Evolutionary conservation across 148 eudicot genomes (phyloP).

Genomic region (Chenopodium suecicum): DNA sequence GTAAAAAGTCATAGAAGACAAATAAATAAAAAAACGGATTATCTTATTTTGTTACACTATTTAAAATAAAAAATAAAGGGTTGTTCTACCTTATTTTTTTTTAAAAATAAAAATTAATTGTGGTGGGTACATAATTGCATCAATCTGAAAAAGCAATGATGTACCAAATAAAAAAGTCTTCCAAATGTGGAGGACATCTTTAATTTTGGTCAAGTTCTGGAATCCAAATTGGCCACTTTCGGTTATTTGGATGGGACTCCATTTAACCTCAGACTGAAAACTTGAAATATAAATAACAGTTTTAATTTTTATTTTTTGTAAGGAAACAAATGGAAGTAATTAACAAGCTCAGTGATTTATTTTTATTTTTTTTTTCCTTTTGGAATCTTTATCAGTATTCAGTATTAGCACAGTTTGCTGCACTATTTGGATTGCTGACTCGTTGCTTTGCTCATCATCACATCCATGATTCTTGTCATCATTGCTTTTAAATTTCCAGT

Average conservation of each 20-base stretch:
- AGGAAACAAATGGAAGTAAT: too few relatives aligned
- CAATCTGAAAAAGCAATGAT: background rate
- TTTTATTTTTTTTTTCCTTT: background rate
- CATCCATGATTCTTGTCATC: background rate
- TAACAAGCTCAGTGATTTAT: too few relatives aligned
- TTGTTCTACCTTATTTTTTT: too few relatives aligned
- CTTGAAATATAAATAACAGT: too few relatives aligned
- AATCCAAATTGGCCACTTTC: slow-evolving; percentile 23
- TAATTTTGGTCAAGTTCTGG: slow-evolving; percentile 9
- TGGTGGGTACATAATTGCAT: background rate
- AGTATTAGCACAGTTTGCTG: background rate
- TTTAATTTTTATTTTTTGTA: too few relatives aligned
- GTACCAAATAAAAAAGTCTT: background rate
- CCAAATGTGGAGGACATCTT: background rate
- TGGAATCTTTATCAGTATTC: slow-evolving; percentile 11
- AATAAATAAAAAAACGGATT: too few relatives aligned
- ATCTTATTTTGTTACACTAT: too few relatives aligned
- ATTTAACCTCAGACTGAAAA: background rate
- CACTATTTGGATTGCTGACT: slow-evolving; percentile 14
- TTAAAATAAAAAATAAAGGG: too few relatives aligned
- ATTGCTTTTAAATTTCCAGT: background rate
- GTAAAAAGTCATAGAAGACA: too few relatives aligned
- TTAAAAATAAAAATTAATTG: too few relatives aligned
- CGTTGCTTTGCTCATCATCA: slow-evolving; percentile 18
- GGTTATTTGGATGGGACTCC: slow-evolving; percentile 11